Conservation (phyloP, 139 green algal genomes). For the Chlamydomonas sp. region DNA sequence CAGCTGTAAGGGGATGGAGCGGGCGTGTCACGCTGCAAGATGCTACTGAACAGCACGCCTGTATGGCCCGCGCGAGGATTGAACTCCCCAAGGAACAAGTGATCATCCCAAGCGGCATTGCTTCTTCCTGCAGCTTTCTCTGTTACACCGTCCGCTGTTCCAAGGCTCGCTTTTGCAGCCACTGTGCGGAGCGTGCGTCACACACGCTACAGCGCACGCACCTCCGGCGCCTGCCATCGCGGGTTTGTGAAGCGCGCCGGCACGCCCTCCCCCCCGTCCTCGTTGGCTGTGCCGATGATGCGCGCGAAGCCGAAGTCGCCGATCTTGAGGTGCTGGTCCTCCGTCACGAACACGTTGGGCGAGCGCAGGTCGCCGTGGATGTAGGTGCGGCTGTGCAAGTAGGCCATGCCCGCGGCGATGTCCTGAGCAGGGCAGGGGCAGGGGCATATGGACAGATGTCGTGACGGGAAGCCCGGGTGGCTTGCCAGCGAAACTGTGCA, state of each 20-base stretch:
- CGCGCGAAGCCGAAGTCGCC: constrained; percentile 41
- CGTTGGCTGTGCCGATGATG: constrained; percentile 8
- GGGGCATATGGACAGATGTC: too few species aligned
- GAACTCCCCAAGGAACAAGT: too few species aligned
- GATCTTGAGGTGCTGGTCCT: constrained; percentile 56
- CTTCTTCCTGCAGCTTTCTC: too few species aligned
- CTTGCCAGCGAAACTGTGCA: too few species aligned
- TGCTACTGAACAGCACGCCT: too few species aligned
- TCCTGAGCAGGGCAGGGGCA: constrained; percentile 25
- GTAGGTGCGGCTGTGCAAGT: constrained; percentile 73
- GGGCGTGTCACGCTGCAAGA: too few species aligned
- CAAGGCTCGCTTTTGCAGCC: too few species aligned
- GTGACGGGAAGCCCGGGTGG: too few species aligned
- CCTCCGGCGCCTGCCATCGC: constrained; percentile 39
- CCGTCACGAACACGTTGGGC: constrained; percentile 59
- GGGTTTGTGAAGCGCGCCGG: constrained; percentile 29
- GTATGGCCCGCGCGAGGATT: too few species aligned
- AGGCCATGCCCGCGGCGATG: constrained; percentile 73
- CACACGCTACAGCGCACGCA: neutral
- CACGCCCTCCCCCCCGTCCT: neutral
- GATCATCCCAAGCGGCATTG: too few species aligned
- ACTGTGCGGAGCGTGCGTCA: neutral
- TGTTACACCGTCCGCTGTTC: too few species aligned
- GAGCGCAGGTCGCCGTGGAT: constrained; percentile 59
- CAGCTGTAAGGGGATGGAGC: too few species aligned